phyloP scores from a whole-genome alignment of 306 rosid species.

The Coriaria nepalensis region DNA sequence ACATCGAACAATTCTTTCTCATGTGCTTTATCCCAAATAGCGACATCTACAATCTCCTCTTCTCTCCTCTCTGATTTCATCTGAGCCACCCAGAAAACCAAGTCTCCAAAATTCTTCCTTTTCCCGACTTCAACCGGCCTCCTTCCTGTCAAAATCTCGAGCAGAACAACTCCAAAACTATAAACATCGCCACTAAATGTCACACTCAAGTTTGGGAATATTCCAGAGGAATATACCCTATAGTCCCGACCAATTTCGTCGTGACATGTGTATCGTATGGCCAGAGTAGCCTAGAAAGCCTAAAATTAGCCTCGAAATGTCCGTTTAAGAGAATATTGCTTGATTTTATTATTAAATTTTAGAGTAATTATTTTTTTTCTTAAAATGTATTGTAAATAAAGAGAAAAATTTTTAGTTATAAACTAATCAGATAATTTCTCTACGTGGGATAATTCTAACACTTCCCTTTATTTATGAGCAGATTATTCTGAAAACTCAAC shows the following conservation, averaged over 20 bases:
- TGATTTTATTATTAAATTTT: too few species aligned
- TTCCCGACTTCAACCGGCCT: slow-evolving; percentile 70
- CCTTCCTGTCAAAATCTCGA: slow-evolving; percentile 58
- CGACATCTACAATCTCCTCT: slow-evolving; percentile 45
- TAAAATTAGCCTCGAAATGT: slow-evolving; percentile 58
- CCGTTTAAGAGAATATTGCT: slow-evolving; percentile 74
- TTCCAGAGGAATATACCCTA: slow-evolving; percentile 78
- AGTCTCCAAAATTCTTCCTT: slow-evolving; percentile 57
- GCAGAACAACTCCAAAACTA: slow-evolving; percentile 76
- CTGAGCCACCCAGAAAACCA: slow-evolving; percentile 61
- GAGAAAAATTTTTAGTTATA: too few species aligned
- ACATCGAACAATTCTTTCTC: slow-evolving; percentile 53
- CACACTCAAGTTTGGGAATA: slow-evolving; percentile 63
- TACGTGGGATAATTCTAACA: too few species aligned
- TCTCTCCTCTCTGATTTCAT: slow-evolving; percentile 51
- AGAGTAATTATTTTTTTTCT: too few species aligned
- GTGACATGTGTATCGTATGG: slow-evolving; percentile 74
- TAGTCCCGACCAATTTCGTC: slow-evolving; percentile 64
- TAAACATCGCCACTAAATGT: slow-evolving; percentile 69
- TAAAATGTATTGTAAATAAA: too few species aligned
- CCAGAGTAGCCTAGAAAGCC: slow-evolving; percentile 57
- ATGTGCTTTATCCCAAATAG: slow-evolving; percentile 43
- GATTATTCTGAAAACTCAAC: too few species aligned
- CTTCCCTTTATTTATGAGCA: too few species aligned
- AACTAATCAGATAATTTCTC: too few species aligned